Percentiles rank a stretch among this genome's conserved stretches.
Evolutionary conservation across 495 filamentous ascomycete genomes (phyloP).

Genomic region (Halenospora varia): DNA sequence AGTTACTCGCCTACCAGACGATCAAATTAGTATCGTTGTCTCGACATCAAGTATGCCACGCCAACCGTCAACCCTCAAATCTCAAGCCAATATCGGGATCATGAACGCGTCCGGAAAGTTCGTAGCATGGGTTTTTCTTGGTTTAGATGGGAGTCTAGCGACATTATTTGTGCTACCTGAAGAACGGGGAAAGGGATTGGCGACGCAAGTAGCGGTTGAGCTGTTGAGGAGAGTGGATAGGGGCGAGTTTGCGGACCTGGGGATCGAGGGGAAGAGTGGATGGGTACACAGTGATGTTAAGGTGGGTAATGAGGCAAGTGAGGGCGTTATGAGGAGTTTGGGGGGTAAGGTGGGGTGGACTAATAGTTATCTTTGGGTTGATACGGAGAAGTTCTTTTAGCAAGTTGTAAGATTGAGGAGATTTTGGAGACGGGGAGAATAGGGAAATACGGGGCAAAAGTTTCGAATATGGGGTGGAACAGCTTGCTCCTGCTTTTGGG

Average conservation of each 20-base stretch:
- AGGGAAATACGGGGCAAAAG: background rate
- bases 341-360: conserved; percentile 37
- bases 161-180: conserved; percentile 47
- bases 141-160: conserved; percentile 41
- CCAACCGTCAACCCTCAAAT: conserved; percentile 12
- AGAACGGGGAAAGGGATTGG: conserved; percentile 43
- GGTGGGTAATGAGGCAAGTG: conserved; percentile 40
- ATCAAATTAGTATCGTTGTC: conserved; percentile 21
- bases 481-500: too few species aligned
- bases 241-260: conserved; percentile 19
- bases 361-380: conserved; percentile 40
- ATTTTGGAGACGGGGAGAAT: too few species aligned
- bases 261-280: conserved; percentile 22
- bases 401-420: too few species aligned
- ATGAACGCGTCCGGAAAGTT: conserved; percentile 15
- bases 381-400: conserved; percentile 25
- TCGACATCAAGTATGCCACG: conserved; percentile 20
- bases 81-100: conserved; percentile 15
- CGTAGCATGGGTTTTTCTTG: conserved; percentile 35
- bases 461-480: too few species aligned
- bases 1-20: conserved; percentile 14
- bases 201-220: conserved; percentile 33
- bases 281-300: conserved; percentile 47
- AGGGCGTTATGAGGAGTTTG: conserved; percentile 46
- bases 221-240: conserved; percentile 16